These are phyloP conservation scores for Entelexis paramagnoliae DNA, from an alignment of 1,139 yeast species.

Conservation along the genomic window DNA sequence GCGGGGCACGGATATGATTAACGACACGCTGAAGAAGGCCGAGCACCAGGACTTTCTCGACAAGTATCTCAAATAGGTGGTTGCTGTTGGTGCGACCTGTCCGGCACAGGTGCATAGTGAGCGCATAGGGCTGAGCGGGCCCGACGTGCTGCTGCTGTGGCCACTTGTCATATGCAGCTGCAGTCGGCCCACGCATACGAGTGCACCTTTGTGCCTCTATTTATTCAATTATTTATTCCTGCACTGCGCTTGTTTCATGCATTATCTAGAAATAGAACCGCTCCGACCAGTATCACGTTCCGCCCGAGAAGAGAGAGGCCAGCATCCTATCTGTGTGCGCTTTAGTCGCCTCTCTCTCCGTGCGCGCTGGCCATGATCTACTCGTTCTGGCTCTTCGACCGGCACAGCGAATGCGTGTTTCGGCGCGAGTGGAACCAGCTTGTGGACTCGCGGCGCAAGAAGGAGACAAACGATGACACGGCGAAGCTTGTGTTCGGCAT, in stretches of 20 bases:
- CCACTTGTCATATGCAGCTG: no score
- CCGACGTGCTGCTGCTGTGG: no score
- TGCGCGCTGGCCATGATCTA: constrained; percentile 42
- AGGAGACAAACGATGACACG: constrained; percentile 55
- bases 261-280: no score
- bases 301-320: no score
- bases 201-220: not conserved
- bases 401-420: constrained; percentile 51
- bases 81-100: no score
- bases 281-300: no score
- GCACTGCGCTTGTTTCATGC: no score
- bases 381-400: constrained; percentile 80
- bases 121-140: no score
- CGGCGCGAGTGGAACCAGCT: constrained; percentile 29
- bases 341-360: not conserved
- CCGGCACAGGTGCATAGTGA: no score
- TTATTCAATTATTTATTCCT: not conserved
- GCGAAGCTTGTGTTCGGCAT: constrained; percentile 84
- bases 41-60: constrained; percentile 6
- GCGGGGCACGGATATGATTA: not conserved
- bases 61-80: constrained; percentile 2
- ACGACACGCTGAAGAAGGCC: not conserved
- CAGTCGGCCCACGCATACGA: not conserved
- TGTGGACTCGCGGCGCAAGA: constrained; percentile 14
- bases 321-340: not conserved